phyloP scores from a whole-genome alignment of 305 asterid species.

The Withania somnifera region DNA sequence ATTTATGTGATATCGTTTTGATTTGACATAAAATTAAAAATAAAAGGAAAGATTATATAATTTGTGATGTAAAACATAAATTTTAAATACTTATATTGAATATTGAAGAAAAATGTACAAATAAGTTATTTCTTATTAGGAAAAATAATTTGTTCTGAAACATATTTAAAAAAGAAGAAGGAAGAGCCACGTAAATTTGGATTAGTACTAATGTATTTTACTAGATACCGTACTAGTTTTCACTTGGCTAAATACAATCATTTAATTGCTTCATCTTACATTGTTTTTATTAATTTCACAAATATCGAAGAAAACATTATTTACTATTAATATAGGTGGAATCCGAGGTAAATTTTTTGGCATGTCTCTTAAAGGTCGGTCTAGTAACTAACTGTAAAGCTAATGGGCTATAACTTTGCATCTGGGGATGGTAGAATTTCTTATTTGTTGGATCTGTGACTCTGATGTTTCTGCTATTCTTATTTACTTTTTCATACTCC shows the following conservation, averaged over 20 bases:
- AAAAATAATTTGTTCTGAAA: no score
- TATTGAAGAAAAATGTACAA: no score
- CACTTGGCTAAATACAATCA: neutral
- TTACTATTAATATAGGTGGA: constrained; percentile 1
- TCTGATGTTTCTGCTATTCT: neutral
- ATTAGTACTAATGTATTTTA: neutral
- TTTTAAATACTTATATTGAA: no score
- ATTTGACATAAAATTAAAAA: no score
- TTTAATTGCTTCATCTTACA: neutral
- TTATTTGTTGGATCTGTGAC: neutral
- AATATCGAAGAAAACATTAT: neutral
- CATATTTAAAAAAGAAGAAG: no score
- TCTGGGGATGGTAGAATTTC: neutral
- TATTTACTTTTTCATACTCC: neutral
- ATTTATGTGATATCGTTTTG: no score
- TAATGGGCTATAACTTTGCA: neutral
- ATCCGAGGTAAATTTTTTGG: constrained; percentile 3
- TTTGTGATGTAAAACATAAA: no score
- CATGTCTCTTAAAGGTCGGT: neutral
- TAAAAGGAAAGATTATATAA: no score
- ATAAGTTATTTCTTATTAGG: no score
- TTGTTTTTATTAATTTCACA: no score
- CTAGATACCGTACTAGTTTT: neutral
- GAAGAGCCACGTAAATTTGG: no score
- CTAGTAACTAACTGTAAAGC: neutral